Conservation (phyloP, 2,329 filamentous ascomycete species). For the Penicillium paneum region DNA sequence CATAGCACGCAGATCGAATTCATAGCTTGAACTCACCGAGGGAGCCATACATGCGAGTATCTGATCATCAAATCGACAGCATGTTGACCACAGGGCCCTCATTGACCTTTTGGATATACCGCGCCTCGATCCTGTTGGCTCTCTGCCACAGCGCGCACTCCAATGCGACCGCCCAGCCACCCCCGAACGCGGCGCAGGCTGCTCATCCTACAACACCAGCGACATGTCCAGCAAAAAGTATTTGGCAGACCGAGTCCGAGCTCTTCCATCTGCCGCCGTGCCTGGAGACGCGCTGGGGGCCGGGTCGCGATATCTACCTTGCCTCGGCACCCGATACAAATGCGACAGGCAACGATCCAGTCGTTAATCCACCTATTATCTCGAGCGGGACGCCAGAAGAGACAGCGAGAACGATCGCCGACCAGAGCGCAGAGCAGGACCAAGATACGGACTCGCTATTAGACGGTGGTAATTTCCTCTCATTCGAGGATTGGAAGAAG, state of each 20-base stretch:
- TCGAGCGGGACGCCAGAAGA: slow-evolving; percentile 2
- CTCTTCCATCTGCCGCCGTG: slow-evolving; percentile 17
- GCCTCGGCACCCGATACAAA: neutral
- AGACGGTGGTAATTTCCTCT: slow-evolving; percentile 81
- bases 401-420: neutral
- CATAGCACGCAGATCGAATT: slow-evolving; percentile 1
- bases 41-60: slow-evolving; percentile 2
- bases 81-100: slow-evolving; percentile 16
- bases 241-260: slow-evolving; percentile 16
- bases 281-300: slow-evolving; percentile 13
- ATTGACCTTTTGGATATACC: slow-evolving; percentile 8
- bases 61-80: slow-evolving; percentile 1
- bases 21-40: slow-evolving; percentile 6
- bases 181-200: neutral
- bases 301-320: neutral
- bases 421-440: slow-evolving; percentile 37
- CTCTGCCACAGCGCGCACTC: slow-evolving; percentile 4
- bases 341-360: neutral
- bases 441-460: slow-evolving; percentile 63
- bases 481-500: slow-evolving; percentile 98
- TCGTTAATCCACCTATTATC: neutral
- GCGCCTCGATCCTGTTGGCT: slow-evolving; percentile 7
- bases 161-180: slow-evolving; percentile 3
- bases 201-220: neutral
- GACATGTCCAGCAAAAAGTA: slow-evolving; percentile 13